phyloP scores from a whole-genome alignment of 2,329 filamentous ascomycete species.

The Mycogone perniciosa region DNA sequence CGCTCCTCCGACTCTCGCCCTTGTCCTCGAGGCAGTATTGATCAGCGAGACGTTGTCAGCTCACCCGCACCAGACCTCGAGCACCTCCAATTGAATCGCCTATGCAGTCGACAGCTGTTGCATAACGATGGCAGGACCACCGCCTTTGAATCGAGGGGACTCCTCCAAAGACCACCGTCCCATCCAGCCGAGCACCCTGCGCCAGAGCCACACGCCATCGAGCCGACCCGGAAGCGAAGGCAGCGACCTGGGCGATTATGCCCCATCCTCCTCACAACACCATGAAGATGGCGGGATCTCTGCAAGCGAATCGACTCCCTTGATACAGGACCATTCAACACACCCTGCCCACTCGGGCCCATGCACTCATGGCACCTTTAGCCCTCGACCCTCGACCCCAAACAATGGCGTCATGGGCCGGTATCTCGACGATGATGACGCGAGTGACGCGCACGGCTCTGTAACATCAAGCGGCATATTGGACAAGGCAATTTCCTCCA shows the following conservation, averaged over 20 bases:
- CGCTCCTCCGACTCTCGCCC: not conserved
- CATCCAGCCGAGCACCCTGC: conserved; percentile 39
- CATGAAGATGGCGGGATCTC: conserved; percentile 11
- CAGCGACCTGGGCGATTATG: conserved; percentile 11
- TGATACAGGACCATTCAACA: conserved; percentile 30
- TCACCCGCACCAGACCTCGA: not conserved
- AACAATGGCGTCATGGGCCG: conserved; percentile 25
- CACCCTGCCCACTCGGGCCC: conserved; percentile 37
- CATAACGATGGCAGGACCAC: conserved; percentile 22
- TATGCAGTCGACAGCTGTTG: conserved; percentile 4
- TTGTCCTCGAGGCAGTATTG: not conserved
- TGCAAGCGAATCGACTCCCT: conserved; percentile 44
- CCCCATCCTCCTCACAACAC: conserved; percentile 5
- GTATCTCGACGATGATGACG: conserved; percentile 13
- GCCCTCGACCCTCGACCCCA: conserved; percentile 54
- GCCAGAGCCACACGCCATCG: conserved; percentile 36
- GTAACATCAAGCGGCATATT: conserved; percentile 30
- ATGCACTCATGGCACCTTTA: conserved; percentile 73
- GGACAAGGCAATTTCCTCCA: conserved; percentile 33
- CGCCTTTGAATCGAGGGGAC: conserved; percentile 22
- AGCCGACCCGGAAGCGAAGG: conserved; percentile 18
- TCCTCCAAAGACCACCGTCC: conserved; percentile 34
- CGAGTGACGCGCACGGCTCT: conserved; percentile 27
- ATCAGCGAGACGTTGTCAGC: too few species aligned
- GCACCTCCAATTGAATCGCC: not conserved